A percentile compares a stretch with the other conserved stretches of the same genome.
phyloP scores from a whole-genome alignment of 2,329 filamentous ascomycete species.

The Penicillium sp. region DNA sequence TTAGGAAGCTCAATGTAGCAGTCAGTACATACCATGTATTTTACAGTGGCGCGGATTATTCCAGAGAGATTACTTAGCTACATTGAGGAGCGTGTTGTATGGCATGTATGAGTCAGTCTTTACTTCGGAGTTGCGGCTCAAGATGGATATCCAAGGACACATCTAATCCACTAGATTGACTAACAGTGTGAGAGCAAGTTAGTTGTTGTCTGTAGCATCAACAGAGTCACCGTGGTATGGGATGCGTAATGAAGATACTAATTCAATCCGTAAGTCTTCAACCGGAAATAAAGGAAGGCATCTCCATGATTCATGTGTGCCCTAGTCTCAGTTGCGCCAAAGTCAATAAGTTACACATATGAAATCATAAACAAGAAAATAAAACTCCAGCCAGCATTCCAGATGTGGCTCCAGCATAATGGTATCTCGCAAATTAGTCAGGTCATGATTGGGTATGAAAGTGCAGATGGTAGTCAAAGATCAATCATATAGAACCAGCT shows the following conservation, averaged over 20 bases:
- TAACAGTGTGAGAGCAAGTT: not conserved
- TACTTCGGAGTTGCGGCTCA: not conserved
- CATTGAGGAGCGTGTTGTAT: not conserved
- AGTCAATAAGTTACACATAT: conserved; percentile 23
- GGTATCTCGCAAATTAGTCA: conserved; percentile 2
- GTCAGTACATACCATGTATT: too few relatives aligned
- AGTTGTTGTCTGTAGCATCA: not conserved
- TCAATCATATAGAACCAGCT: conserved; percentile 14
- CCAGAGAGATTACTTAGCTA: not conserved
- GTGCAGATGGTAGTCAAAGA: not conserved
- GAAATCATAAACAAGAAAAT: conserved; percentile 21
- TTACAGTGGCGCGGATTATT: not conserved
- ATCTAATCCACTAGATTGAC: not conserved
- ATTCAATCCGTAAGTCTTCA: not conserved
- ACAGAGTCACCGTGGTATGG: not conserved
- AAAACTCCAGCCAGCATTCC: conserved; percentile 21
- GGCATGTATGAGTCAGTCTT: not conserved
- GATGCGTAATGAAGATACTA: not conserved
- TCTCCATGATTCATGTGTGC: not conserved
- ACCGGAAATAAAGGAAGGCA: not conserved
- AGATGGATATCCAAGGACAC: not conserved
- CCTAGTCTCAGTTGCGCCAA: not conserved
- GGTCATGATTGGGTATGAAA: not conserved
- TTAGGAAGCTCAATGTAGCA: too few relatives aligned
- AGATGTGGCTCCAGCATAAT: conserved; percentile 23